Base-by-base conservation (phyloP, 331 rosid genomes). In the Acacia pycnantha region DNA sequence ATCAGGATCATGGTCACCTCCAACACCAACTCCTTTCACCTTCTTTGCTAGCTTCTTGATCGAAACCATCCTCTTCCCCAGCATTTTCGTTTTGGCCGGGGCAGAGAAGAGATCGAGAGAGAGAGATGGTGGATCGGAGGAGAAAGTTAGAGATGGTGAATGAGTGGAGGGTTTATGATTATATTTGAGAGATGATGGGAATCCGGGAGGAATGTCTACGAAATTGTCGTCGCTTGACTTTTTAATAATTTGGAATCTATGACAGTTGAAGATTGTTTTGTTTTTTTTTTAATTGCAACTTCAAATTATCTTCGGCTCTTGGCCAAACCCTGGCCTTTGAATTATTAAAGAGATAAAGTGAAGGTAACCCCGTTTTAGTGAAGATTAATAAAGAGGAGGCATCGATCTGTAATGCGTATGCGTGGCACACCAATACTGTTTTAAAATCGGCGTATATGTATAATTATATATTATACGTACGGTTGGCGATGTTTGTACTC, bases 21-120 rank as follows among this genome's bases (percentile, higher is more conserved):
- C 86, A 14, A 89, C 82, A 13, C 90, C 87, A 24, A 47, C 80
- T 3, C 62, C 88, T 78, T 86, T 95, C 80, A 89, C 93, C 79
- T 82, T 95, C 82, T 85, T 90, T 1, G 91, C 95, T 15, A 95
- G 89, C 81, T 91, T 93, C 85, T 87, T 90, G 61, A 94, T 79
- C 1, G 92, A 68, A 0, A 65, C 88, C 77, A 90, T 89, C 84
- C 82, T 94, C 77, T 84, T 94, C 27, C 90, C 89, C 37, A 87
- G 73, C 97, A 94, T 92, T 44, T 71, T 76, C 3, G 12, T 46
- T 51, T 13, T 8, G 29, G 29, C 29, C 29, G 2, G 16, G n/a
- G 44, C 21, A 13, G 54, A 65, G 35, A 47, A n/a, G 11, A 64
- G 77, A 47, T 46, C n/a, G 22, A 48, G 26, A 58, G 61, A 62